These are phyloP conservation scores for Sclerotiophoma versabilis DNA, from an alignment of 2,329 filamentous ascomycete species.

Conservation along the genomic window DNA sequence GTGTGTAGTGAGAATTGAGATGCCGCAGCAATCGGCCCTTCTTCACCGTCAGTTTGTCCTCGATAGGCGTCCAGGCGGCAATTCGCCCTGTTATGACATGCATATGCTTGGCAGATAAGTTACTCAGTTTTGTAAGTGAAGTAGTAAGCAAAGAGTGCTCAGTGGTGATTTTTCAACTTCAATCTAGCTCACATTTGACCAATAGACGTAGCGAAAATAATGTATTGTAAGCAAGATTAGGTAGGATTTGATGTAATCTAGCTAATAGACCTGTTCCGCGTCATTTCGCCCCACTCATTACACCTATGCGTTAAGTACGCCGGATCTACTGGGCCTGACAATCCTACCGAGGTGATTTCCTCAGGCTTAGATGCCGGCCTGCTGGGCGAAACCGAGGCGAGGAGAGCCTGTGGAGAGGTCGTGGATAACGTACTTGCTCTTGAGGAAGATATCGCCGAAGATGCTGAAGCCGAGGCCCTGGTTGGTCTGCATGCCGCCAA, in stretches of 20 bases:
- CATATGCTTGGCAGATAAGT: no score
- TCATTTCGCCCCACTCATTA: no score
- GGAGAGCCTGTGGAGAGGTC: slow-evolving; percentile 43
- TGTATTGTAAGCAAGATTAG: no score
- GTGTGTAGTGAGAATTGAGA: slow-evolving; percentile 14
- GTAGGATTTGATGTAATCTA: no score
- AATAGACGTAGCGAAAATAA: no score
- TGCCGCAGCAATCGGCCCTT: slow-evolving; percentile 13
- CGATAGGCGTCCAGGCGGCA: neutral
- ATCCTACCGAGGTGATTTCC: neutral
- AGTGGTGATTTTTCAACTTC: no score
- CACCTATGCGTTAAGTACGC: neutral
- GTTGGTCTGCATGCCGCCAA: slow-evolving; percentile 75
- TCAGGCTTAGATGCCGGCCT: slow-evolving; percentile 36
- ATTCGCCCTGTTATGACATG: no score
- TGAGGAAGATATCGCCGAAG: slow-evolving; percentile 80
- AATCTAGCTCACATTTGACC: no score
- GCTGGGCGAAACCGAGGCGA: slow-evolving; percentile 55
- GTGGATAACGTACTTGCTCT: slow-evolving; percentile 75
- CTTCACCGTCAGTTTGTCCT: slow-evolving; percentile 12
- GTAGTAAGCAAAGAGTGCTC: no score
- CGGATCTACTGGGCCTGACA: neutral
- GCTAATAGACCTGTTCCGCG: no score
- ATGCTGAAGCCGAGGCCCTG: slow-evolving; percentile 68
- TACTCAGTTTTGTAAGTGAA: no score